A percentile compares a stretch with the other conserved stretches of the same genome.
These are phyloP conservation scores for Zea luxurians DNA, from an alignment of 176 grass and related monocot species.

Conservation along the genomic window DNA sequence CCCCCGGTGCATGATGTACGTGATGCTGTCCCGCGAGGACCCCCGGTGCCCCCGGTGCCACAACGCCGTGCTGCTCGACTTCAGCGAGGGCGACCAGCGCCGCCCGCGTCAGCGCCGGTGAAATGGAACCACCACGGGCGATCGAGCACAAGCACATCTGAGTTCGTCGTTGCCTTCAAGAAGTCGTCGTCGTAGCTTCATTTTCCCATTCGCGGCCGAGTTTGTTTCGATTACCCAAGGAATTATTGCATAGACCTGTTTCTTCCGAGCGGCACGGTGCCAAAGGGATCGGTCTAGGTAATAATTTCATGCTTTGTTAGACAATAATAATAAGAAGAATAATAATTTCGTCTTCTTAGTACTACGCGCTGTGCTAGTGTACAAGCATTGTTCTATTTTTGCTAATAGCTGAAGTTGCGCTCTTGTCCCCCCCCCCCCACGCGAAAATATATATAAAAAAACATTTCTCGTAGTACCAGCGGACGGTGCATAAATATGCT, in stretches of 20 bases:
- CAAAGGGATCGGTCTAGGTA: conserved; percentile 52
- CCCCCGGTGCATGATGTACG: conserved; percentile 94
- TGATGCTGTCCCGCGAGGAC: conserved; percentile 90
- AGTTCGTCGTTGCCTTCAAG: conserved; percentile 1
- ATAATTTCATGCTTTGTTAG: conserved; percentile 57
- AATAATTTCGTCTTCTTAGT: conserved; percentile 43
- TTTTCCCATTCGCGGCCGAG: conserved; percentile 21
- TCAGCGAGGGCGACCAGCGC: conserved; percentile 62
- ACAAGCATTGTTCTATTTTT: conserved; percentile 19
- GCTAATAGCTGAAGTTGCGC: conserved; percentile 9
- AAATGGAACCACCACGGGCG: neutral
- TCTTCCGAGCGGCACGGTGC: conserved; percentile 16
- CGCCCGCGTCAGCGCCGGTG: conserved; percentile 44
- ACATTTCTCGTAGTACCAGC: neutral
- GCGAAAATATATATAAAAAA: no score
- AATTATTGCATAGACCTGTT: conserved; percentile 68
- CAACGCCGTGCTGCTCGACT: conserved; percentile 89
- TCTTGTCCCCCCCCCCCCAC: conserved; percentile 9
- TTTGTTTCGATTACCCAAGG: conserved; percentile 28
- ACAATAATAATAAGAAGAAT: neutral
- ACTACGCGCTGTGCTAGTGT: neutral
- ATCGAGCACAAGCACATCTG: neutral
- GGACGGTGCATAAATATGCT: conserved; percentile 16
- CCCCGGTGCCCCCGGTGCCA: conserved; percentile 89
- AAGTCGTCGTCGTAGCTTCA: conserved; percentile 9